These are phyloP conservation scores for Exophiala xenobiotica DNA, from an alignment of 2,329 filamentous ascomycete genomes.

Conservation along the genomic window DNA sequence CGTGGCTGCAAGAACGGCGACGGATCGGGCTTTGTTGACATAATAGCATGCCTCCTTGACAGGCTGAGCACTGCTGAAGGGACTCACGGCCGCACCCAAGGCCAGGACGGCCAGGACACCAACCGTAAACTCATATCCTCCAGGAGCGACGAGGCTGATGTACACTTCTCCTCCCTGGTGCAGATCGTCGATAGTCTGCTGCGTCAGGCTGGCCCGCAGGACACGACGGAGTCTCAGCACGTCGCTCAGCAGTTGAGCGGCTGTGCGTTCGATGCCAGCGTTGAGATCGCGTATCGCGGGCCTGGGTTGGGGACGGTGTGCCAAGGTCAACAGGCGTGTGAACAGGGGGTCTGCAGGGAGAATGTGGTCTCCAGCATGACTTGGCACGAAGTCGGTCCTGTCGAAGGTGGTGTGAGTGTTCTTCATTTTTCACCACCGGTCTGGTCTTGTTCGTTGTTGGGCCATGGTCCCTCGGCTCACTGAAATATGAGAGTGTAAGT, in stretches of 20 bases:
- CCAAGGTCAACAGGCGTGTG: conserved; percentile 35
- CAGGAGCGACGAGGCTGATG: conserved; percentile 36
- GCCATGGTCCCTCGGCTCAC: background rate
- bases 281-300: conserved; percentile 37
- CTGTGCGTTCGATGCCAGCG: conserved; percentile 35
- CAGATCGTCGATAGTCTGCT: conserved; percentile 28
- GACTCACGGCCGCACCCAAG: conserved; percentile 37
- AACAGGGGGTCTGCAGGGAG: conserved; percentile 38
- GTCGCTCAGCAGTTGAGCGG: conserved; percentile 37
- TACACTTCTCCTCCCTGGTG: conserved; percentile 35
- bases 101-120: conserved; percentile 37
- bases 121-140: conserved; percentile 41
- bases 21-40: conserved; percentile 30
- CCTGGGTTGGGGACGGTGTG: conserved; percentile 30
- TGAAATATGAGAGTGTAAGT: too few relatives aligned
- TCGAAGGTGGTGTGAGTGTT: conserved; percentile 17
- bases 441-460: too few relatives aligned
- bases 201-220: conserved; percentile 25
- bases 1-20: conserved; percentile 27
- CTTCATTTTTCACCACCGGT: conserved; percentile 20
- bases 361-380: conserved; percentile 33
- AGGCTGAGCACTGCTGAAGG: conserved; percentile 35
- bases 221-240: conserved; percentile 33
- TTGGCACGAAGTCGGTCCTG: conserved; percentile 33
- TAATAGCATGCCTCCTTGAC: conserved; percentile 38